Base-by-base conservation (phyloP, 768 basidiomycete genomes). In the Macrolepiota albuminosa region DNA sequence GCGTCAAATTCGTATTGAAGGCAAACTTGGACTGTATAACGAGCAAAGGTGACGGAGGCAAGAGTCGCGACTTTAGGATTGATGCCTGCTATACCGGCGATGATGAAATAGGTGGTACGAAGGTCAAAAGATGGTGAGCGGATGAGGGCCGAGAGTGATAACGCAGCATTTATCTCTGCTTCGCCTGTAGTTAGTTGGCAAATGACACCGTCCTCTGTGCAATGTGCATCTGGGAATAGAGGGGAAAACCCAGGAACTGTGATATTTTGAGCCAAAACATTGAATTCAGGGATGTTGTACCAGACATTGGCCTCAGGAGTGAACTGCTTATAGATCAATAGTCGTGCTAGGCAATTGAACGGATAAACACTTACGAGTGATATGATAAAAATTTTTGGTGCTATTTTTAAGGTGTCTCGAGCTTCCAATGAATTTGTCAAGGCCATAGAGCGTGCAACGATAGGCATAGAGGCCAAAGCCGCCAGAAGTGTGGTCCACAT, bases 1-100 rank as follows among this genome's bases (percentile, higher is more conserved):
- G 61, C 54, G 24, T 62, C 61, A 31, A 62, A 58, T 33, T 62
- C 61, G 40, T 58, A 62, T 56, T 62, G 61, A 18, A 62, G 57
- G 4, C 53, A 31, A 4, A 62, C 61, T 49, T 62, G 61, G 0
- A 62, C 58, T 14, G 57, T 48, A 14, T 43, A 62, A 11, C 61
- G 58, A 10, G 61, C 61, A 13, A 62, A 62, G 8, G 61, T 62
- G 6, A 62, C 61, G 2, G 61, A 62, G 4, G 39, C 57, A 9
- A 54, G 24, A 0, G 61, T 62, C 6, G 61, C 61, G 14, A 59
- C 47, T 46, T 54, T 57, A n/a, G 56, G 49, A 33, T 51, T 51
- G 5, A 51, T 21, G 10, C 49, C 49, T 51, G 49, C 49, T 21
- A 51, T 51, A 18, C 49, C 49, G 33, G 33, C 49, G 49, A 51